Conservation (phyloP, 148 eudicot species). For the Polygonum aviculare region DNA sequence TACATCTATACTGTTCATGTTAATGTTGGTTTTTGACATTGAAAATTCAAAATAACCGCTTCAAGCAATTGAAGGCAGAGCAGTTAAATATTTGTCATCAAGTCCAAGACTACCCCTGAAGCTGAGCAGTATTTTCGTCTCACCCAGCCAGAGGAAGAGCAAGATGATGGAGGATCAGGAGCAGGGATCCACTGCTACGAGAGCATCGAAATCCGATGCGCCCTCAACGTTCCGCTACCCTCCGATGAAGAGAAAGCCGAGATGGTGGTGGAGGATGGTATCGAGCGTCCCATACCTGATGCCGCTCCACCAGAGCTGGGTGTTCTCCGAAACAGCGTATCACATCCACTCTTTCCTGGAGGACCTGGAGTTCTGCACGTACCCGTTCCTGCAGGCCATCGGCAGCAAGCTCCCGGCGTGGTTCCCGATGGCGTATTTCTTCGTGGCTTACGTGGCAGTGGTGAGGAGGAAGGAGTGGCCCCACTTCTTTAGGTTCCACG, state of each 20-base stretch:
- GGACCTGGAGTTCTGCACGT: slow-evolving; percentile 51
- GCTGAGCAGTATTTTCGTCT: not conserved
- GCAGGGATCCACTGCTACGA: slow-evolving; percentile 13
- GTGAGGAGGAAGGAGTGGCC: slow-evolving; percentile 92
- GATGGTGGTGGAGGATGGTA: slow-evolving; percentile 85
- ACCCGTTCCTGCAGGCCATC: slow-evolving; percentile 50
- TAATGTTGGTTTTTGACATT: not conserved
- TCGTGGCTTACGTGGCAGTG: slow-evolving; percentile 58
- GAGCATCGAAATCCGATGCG: slow-evolving; percentile 50
- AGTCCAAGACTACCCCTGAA: not conserved
- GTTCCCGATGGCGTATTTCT: slow-evolving; percentile 67
- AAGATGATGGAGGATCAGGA: not conserved
- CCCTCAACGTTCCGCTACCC: slow-evolving; percentile 58
- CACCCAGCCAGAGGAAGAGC: not conserved
- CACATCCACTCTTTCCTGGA: slow-evolving; percentile 73
- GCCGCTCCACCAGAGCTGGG: slow-evolving; percentile 84
- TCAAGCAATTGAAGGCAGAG: not conserved
- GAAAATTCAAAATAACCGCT: too few relatives aligned
- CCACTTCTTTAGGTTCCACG: slow-evolving; percentile 88
- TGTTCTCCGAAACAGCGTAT: slow-evolving; percentile 75
- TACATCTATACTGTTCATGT: not conserved
- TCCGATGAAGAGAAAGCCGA: slow-evolving; percentile 60
- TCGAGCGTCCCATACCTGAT: slow-evolving; percentile 77
- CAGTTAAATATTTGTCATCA: not conserved
- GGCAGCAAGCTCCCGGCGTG: slow-evolving; percentile 53